Evolutionary conservation across 805 yeast species (phyloP), one percentile per base, ranked within the genome.

Genomic region (Lipomyces spencermartinsiae): DNA sequence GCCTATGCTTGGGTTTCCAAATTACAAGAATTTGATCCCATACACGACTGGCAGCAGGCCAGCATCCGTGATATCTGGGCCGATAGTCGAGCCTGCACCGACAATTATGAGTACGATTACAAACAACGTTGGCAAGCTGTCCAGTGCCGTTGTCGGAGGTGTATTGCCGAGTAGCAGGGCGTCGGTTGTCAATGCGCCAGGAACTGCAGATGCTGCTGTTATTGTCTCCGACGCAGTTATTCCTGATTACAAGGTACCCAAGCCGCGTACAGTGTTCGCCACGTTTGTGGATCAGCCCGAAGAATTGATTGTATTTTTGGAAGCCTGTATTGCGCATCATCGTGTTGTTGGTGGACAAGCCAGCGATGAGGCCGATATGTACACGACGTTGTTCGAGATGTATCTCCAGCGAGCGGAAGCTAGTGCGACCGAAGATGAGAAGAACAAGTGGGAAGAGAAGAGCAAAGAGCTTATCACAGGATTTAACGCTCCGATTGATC

Each of bases 261-360:
- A 88, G 62, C 98, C 98, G 6, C 84, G 93, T 58, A 82, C 94
- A 53, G 91, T 94, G 0, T 95, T 92, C 76, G 88, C 94, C 1
- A 87, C 96, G 1, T 95, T 95, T 77, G 86, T 91, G n/a, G 86
- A 89, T 72, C 92, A 90, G 76, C 93, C 95, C 0, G 86, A 88
- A 74, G 95, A 93, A 75, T 94, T 95, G 82, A 95, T 93, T 33
- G 90, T 91, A 7, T 95, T 95, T 71, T 78, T 95, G 65, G 99
- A 95, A 76, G 98, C 98, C 0, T 92, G 67, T 37, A 68, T 67
- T 22, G 68, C 62, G 16, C 61, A 70, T 34, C 65, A 63, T 22
- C 59, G 64, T 19, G 58, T 57, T 10, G 91, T 88, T 74, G 95
- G 90, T 63, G 94, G 95, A 0, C 83, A 85, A 62, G 78, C 78